These are phyloP conservation scores for Starmerella ratchasimensis DNA, from an alignment of 805 yeast genomes.

Conservation along the genomic window DNA sequence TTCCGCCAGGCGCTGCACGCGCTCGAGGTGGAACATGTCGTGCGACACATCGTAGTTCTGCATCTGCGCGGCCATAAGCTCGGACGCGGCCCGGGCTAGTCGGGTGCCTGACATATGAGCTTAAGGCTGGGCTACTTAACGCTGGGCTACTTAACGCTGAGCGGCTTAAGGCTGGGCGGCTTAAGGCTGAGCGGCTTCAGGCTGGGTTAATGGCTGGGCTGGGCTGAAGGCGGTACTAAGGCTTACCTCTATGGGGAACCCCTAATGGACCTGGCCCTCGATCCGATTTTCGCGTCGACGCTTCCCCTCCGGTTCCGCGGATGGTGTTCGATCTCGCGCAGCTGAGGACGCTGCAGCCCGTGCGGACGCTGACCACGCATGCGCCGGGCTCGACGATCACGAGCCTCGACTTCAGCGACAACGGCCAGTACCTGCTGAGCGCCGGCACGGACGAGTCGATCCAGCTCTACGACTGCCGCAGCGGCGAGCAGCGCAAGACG, in stretches of 20 bases:
- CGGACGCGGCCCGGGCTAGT: slow-evolving; percentile 6
- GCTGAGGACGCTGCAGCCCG: slow-evolving; percentile 9
- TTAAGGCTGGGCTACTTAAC: too few species aligned
- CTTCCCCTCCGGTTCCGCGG: too few species aligned
- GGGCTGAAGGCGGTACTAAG: too few species aligned
- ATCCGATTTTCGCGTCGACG: too few species aligned
- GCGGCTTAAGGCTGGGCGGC: too few species aligned
- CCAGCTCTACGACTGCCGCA: slow-evolving; percentile 63
- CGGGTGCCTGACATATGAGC: too few species aligned
- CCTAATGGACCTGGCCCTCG: too few species aligned
- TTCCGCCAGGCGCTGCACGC: slow-evolving; percentile 24
- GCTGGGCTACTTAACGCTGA: too few species aligned
- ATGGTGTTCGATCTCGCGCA: slow-evolving; percentile 1
- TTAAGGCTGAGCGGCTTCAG: too few species aligned
- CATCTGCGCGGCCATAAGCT: slow-evolving; percentile 18
- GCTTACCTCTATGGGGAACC: too few species aligned
- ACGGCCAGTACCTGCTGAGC: slow-evolving; percentile 64
- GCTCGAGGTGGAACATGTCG: slow-evolving; percentile 24
- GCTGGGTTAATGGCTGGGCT: too few species aligned
- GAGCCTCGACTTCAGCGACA: slow-evolving; percentile 56
- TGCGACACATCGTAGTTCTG: slow-evolving; percentile 24
- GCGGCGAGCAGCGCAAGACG: slow-evolving; percentile 47
- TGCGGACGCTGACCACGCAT: slow-evolving; percentile 8
- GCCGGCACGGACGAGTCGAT: slow-evolving; percentile 72
- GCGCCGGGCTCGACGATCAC: slow-evolving; percentile 23